These are phyloP conservation scores for Volvox carteri DNA, from an alignment of 163 green algal genomes.

Conservation along the genomic window DNA sequence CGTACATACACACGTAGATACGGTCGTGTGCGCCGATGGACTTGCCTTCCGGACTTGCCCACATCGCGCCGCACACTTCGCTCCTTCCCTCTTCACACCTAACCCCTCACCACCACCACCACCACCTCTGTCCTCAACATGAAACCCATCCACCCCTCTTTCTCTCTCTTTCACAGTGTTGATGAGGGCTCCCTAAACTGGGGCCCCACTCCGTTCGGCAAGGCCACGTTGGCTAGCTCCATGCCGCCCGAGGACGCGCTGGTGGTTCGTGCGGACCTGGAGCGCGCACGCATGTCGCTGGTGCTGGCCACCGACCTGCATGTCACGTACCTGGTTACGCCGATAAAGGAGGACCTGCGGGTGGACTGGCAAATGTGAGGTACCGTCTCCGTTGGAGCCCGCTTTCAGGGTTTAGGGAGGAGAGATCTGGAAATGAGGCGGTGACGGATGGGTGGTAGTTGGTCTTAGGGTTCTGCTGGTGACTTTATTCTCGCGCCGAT, in stretches of 20 bases:
- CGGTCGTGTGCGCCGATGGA: too few relatives aligned
- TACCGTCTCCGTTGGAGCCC: too few relatives aligned
- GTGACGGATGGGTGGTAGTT: too few relatives aligned
- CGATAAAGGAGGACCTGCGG: conserved; percentile 63
- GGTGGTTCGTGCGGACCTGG: conserved; percentile 83
- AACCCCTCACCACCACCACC: background rate
- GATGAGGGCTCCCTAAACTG: conserved; percentile 52
- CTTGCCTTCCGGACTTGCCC: too few relatives aligned
- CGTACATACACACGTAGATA: too few relatives aligned
- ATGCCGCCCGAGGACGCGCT: conserved; percentile 86
- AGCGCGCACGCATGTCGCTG: conserved; percentile 74
- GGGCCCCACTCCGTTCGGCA: conserved; percentile 70
- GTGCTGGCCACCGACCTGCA: conserved; percentile 92
- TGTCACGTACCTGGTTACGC: conserved; percentile 91
- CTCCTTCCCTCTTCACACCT: background rate
- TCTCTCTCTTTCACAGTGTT: conserved; percentile 23
- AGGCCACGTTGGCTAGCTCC: conserved; percentile 74
- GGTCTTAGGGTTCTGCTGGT: too few relatives aligned
- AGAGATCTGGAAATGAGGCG: too few relatives aligned
- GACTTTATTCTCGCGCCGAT: too few relatives aligned
- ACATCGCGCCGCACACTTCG: too few relatives aligned
- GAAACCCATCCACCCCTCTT: background rate
- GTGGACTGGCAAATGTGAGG: conserved; percentile 63
- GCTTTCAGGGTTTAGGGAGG: too few relatives aligned
- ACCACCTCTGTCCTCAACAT: background rate